A percentile compares a stretch with the other conserved stretches of the same genome.
These are phyloP conservation scores for Leucaena leucocephala DNA, from an alignment of 306 rosid species.

Conservation along the genomic window DNA sequence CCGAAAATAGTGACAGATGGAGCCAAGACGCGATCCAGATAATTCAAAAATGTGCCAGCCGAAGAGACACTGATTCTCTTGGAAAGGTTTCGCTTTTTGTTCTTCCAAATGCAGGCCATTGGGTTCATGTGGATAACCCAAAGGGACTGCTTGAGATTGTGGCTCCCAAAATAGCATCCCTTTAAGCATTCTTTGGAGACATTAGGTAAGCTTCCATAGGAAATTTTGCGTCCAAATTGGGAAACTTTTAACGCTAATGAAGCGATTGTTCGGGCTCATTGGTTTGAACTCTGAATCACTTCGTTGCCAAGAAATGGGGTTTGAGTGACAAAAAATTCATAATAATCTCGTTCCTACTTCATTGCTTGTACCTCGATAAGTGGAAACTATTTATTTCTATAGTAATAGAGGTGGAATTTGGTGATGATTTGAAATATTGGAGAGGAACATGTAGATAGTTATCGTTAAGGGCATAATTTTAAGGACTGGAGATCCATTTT, in stretches of 20 bases:
- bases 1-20: constrained; percentile 92
- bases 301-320: background rate
- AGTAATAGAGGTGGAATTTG: no score
- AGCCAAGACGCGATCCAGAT: constrained; percentile 54
- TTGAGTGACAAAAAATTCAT: background rate
- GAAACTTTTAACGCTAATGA: constrained; percentile 12
- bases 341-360: background rate
- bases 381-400: no score
- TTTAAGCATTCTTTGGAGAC: constrained; percentile 37
- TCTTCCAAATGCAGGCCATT: constrained; percentile 91
- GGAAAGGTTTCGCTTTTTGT: constrained; percentile 65
- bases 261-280: constrained; percentile 1
- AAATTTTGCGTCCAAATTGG: constrained; percentile 18
- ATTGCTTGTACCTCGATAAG: no score
- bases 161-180: constrained; percentile 70
- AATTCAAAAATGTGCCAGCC: constrained; percentile 56
- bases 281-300: background rate
- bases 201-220: constrained; percentile 15
- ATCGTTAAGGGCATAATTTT: no score
- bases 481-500: no score
- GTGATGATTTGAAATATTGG: no score
- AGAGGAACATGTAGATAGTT: no score
- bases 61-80: constrained; percentile 43
- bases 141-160: constrained; percentile 82
- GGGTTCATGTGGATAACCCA: constrained; percentile 97